phyloP scores from a whole-genome alignment of 2,329 filamentous ascomycete species.

The Cytospora piceae region DNA sequence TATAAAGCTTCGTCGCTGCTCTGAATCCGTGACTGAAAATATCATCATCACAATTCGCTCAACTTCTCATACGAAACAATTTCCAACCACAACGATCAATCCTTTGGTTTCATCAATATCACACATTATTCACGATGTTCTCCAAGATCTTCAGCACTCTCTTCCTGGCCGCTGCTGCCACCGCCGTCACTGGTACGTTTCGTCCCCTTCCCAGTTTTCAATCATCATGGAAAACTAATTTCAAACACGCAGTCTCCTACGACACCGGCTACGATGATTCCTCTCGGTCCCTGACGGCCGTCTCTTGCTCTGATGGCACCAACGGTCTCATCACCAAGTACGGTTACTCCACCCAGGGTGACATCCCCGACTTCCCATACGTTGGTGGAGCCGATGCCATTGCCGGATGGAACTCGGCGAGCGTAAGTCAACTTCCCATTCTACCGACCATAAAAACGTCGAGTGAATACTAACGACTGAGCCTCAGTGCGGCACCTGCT shows the following conservation, averaged over 20 bases:
- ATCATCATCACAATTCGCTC: slow-evolving; percentile 12
- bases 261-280: slow-evolving; percentile 71
- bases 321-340: slow-evolving; percentile 69
- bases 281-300: slow-evolving; percentile 54
- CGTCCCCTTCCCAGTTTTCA: no score
- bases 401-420: slow-evolving; percentile 58
- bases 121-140: slow-evolving; percentile 31
- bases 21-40: not conserved
- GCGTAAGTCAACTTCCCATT: slow-evolving; percentile 35
- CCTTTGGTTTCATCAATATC: not conserved
- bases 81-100: not conserved
- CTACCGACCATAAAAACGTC: no score
- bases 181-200: slow-evolving; percentile 34
- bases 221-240: slow-evolving; percentile 11
- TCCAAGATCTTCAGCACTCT: slow-evolving; percentile 36
- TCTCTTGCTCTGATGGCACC: slow-evolving; percentile 69
- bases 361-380: slow-evolving; percentile 55
- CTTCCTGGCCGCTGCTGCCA: slow-evolving; percentile 35
- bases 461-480: not conserved
- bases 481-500: slow-evolving; percentile 61
- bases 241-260: slow-evolving; percentile 62
- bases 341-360: slow-evolving; percentile 59
- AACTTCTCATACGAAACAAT: not conserved
- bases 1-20: slow-evolving; percentile 17
- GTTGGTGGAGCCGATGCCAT: slow-evolving; percentile 59